Conservation (phyloP, 208 protist genomes). For the Crithidia acanthocephali region DNA sequence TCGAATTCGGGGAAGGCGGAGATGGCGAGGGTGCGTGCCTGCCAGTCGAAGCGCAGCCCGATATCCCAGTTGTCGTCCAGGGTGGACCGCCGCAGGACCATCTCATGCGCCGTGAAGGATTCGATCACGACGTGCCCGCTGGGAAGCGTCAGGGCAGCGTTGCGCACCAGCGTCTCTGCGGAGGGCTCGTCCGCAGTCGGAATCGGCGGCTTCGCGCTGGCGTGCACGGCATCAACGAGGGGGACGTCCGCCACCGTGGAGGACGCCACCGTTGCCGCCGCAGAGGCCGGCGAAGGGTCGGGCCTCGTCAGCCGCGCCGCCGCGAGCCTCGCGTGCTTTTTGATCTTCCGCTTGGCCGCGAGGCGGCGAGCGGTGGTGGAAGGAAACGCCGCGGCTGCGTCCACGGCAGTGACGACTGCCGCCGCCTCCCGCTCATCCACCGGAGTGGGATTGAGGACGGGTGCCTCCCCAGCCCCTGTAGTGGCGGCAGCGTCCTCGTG, state of each 20-base stretch:
- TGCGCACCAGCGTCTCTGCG: constrained; percentile 25
- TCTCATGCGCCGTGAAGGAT: constrained; percentile 65
- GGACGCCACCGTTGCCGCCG: neutral
- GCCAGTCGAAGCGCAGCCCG: constrained; percentile 80
- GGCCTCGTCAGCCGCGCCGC: constrained; percentile 21
- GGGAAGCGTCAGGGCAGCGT: constrained; percentile 47
- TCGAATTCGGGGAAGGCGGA: constrained; percentile 57
- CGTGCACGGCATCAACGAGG: constrained; percentile 33
- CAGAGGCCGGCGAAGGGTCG: neutral
- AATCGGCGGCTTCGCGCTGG: constrained; percentile 22
- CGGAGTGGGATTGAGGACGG: neutral
- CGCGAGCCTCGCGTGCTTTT: constrained; percentile 47
- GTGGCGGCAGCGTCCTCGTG: neutral
- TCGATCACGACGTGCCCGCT: constrained; percentile 60
- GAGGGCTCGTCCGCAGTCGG: constrained; percentile 10
- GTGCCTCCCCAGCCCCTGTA: neutral
- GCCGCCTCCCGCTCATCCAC: neutral
- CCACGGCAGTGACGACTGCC: neutral
- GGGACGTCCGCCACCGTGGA: constrained; percentile 32
- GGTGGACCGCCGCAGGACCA: constrained; percentile 57
- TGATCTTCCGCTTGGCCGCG: constrained; percentile 48
- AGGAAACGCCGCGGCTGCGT: neutral
- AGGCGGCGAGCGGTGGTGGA: constrained; percentile 19
- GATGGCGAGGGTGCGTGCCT: constrained; percentile 60
- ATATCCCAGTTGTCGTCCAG: constrained; percentile 71